Percentiles rank a stretch among this genome's conserved stretches.
Conservation (phyloP, 768 basidiomycete species). For the Leccinum barrowsii region DNA sequence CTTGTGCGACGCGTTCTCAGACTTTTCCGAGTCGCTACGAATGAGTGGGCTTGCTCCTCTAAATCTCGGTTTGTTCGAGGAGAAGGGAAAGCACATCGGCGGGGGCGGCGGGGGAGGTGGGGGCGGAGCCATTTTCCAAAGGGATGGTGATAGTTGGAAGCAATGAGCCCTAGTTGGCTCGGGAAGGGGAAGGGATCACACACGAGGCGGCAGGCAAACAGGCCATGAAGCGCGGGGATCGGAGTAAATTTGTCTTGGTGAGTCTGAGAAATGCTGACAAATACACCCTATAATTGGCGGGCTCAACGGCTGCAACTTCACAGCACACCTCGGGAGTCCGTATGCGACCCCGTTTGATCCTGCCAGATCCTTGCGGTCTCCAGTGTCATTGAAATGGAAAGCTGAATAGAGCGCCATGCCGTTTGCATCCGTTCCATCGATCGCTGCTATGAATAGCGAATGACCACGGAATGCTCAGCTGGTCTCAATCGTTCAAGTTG, state of each 20-base stretch:
- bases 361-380: slow-evolving; percentile 13
- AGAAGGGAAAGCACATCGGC: slow-evolving; percentile 60
- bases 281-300: slow-evolving; percentile 14
- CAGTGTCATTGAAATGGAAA: slow-evolving; percentile 9
- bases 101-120: slow-evolving; percentile 48
- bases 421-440: slow-evolving; percentile 13
- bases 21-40: slow-evolving; percentile 41
- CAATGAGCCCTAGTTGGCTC: slow-evolving; percentile 17
- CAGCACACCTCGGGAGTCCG: slow-evolving; percentile 14
- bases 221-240: slow-evolving; percentile 16
- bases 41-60: slow-evolving; percentile 30
- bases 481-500: neutral
- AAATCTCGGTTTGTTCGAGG: slow-evolving; percentile 24
- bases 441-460: slow-evolving; percentile 4
- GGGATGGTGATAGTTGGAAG: slow-evolving; percentile 14
- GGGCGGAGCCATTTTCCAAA: slow-evolving; percentile 45
- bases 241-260: slow-evolving; percentile 24
- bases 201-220: slow-evolving; percentile 31
- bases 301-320: slow-evolving; percentile 3
- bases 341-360: slow-evolving; percentile 20
- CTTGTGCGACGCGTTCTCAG: slow-evolving; percentile 39
- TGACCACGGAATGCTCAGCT: neutral
- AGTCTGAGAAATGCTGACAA: slow-evolving; percentile 26
- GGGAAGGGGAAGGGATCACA: slow-evolving; percentile 16
- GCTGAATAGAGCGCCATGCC: slow-evolving; percentile 13